Evolutionary conservation across 257 asterid genomes (phyloP), one percentile per base, ranked within the genome.

Genomic region (Nicotiana sylvestris): DNA sequence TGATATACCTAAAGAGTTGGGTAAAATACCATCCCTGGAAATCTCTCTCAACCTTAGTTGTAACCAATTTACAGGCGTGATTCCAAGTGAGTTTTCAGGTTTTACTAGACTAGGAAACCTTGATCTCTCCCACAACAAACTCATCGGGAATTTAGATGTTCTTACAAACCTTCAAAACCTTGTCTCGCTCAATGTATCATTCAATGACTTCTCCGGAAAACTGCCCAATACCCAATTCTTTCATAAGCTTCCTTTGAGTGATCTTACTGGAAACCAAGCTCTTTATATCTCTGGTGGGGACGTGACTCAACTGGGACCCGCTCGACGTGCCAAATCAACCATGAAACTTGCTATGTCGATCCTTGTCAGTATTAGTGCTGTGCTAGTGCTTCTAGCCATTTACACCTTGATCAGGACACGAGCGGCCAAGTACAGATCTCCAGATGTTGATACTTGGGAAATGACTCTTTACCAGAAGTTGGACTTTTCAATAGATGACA

Each of bases 301-400:
- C 7, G 68, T 79, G 43, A 89, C 97, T 76, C 93, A 94, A 25
- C 90, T 90, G 86, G 85, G 64, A 18, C 84, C 89, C 16, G 68
- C 84, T 2, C 88, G 90, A 62, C 92, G 67, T 21, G 82, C 92
- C 15, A 86, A 87, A 51, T 81, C 93, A 57, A 84, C 89, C 21
- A 90, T 92, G 97, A 96, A 91, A 90, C 82, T 96, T 29, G 97
- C 98, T 51, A 94, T 94, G 98, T 90, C 97, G 18, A 91, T 96
- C 82, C 95, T 96, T 0, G 91, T 96, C 37, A 91, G 98, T 69
- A 87, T 89, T 27, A 96, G 98, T 58, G 93, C 86, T 8, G 89
- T 94, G 8, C 92, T 96, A 35, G 91, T 93, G 65, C 90, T 96
- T 10, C 91, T 94, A 5, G 98, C 95, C 15, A 84, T 90, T 76